These are phyloP conservation scores for Nakaseomyces nivariensis DNA, from an alignment of 1,139 yeast genomes.

Conservation along the genomic window DNA sequence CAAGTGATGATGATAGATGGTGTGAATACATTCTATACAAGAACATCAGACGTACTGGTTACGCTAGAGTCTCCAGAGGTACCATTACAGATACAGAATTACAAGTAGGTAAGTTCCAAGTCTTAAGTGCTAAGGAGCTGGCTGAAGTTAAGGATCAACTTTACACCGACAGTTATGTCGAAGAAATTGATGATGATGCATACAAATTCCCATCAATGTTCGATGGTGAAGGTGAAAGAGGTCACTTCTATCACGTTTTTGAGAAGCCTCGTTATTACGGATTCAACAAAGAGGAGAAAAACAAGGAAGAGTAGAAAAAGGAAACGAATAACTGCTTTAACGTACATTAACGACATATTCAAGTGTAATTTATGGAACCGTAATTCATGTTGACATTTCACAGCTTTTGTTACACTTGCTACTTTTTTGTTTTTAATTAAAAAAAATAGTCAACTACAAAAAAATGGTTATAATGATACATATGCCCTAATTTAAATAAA, in stretches of 20 bases:
- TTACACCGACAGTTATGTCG: conserved; percentile 47
- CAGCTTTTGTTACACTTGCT: neutral
- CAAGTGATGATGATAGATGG: conserved; percentile 96
- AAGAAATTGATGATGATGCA: conserved; percentile 43
- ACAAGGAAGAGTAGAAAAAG: neutral
- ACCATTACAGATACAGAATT: conserved; percentile 94
- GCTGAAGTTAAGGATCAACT: conserved; percentile 36
- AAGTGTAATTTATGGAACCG: no score
- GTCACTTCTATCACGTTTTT: conserved; percentile 88
- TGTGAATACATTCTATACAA: conserved; percentile 91
- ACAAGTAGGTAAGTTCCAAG: conserved; percentile 85
- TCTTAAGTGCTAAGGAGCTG: conserved; percentile 36
- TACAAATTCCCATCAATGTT: conserved; percentile 75
- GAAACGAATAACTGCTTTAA: neutral
- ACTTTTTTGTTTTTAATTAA: neutral
- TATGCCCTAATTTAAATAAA: neutral
- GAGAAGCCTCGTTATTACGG: conserved; percentile 72
- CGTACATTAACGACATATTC: neutral
- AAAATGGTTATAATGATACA: neutral
- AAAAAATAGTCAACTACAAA: neutral
- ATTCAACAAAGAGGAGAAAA: conserved; percentile 2
- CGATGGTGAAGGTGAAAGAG: conserved; percentile 90
- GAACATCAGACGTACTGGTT: conserved; percentile 77
- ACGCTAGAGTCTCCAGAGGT: conserved; percentile 87
- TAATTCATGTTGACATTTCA: neutral